A percentile compares a stretch with the other conserved stretches of the same genome.
Evolutionary conservation across 495 filamentous ascomycete genomes (phyloP).

Genomic region (Penicillium diatomitis): DNA sequence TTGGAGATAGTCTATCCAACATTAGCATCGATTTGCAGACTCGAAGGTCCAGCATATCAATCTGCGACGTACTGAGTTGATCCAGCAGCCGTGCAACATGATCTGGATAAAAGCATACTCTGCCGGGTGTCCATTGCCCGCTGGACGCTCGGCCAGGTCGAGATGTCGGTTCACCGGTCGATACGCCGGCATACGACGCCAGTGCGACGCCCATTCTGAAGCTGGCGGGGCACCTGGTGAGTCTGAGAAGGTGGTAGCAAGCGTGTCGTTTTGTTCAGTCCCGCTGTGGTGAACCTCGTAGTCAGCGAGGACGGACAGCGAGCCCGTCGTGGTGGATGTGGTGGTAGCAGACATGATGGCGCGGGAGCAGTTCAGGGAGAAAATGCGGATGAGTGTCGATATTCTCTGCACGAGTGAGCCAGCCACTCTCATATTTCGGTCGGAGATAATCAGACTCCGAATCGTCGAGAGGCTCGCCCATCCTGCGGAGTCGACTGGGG

Average conservation of each 20-base stretch:
- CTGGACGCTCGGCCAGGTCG: slow-evolving; percentile 28
- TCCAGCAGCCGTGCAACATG: slow-evolving; percentile 44
- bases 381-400: not conserved
- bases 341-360: slow-evolving; percentile 31
- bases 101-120: slow-evolving; percentile 39
- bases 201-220: slow-evolving; percentile 18
- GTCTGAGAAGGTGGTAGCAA: not conserved
- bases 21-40: not conserved
- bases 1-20: slow-evolving; percentile 21
- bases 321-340: slow-evolving; percentile 20
- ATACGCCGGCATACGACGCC: slow-evolving; percentile 43
- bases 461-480: not conserved
- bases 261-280: slow-evolving; percentile 2
- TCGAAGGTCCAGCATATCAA: not conserved
- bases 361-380: not conserved
- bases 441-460: not conserved
- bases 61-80: slow-evolving; percentile 39
- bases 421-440: not conserved
- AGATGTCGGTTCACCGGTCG: slow-evolving; percentile 40
- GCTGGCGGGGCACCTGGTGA: not conserved
- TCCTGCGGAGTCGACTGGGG: not conserved
- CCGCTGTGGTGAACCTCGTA: slow-evolving; percentile 39
- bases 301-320: slow-evolving; percentile 32
- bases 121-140: slow-evolving; percentile 25
- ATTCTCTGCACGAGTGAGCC: not conserved